These are phyloP conservation scores for Clitoria ternatea DNA, from an alignment of 306 rosid species.

Conservation along the genomic window DNA sequence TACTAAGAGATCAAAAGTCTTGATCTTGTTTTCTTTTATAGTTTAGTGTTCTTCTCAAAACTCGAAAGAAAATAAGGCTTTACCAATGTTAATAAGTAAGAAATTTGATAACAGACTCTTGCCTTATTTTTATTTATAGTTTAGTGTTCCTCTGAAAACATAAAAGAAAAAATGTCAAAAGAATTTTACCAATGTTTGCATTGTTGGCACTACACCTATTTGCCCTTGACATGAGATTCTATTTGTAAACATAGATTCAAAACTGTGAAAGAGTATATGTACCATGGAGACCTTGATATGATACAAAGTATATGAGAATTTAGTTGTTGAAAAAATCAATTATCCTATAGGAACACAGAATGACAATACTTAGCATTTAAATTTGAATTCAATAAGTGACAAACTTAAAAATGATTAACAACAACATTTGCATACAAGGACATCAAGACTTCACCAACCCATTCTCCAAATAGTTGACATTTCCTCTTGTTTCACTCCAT, in stretches of 20 bases:
- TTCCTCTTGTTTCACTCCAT: no score
- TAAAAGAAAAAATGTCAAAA: no score
- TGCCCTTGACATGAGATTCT: neutral
- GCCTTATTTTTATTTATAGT: no score
- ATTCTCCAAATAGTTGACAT: no score
- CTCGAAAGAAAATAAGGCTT: neutral
- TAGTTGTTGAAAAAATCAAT: conserved; percentile 29
- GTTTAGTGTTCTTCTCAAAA: neutral
- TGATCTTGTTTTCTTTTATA: neutral
- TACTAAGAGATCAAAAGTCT: neutral
- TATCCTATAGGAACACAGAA: conserved; percentile 25
- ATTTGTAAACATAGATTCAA: neutral
- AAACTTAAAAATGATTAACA: conserved; percentile 96
- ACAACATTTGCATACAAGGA: no score
- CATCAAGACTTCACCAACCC: no score
- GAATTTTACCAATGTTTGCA: no score
- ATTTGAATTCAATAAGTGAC: conserved; percentile 79
- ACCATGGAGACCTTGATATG: conserved; percentile 14
- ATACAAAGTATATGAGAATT: neutral
- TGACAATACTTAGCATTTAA: conserved; percentile 34
- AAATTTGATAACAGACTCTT: no score
- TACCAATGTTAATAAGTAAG: no score
- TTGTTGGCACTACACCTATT: neutral
- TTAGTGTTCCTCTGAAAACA: no score
- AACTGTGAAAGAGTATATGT: neutral